Percentiles rank a stretch among this genome's conserved stretches.
phyloP scores from a whole-genome alignment of 2,329 filamentous ascomycete species.

The Scedosporium apiospermum region DNA sequence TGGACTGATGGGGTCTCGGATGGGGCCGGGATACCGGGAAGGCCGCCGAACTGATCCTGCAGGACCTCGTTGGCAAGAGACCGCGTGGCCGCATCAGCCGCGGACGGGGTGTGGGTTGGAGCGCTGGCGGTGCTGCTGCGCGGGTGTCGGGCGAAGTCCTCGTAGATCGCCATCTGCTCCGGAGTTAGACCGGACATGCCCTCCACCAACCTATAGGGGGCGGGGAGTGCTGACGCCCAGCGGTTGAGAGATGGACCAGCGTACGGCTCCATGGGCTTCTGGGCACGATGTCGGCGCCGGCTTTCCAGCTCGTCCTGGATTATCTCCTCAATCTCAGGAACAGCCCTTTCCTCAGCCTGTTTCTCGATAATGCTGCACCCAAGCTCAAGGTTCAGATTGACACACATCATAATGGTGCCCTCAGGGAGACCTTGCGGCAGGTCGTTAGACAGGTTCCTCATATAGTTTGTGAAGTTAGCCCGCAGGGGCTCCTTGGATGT shows the following conservation, averaged over 20 bases:
- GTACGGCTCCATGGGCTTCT: conserved; percentile 75
- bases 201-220: conserved; percentile 81
- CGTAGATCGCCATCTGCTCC: conserved; percentile 91
- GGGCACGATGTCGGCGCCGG: conserved; percentile 64
- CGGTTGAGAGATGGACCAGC: conserved; percentile 73
- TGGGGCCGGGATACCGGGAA: conserved; percentile 49
- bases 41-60: conserved; percentile 48
- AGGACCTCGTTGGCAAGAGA: conserved; percentile 55
- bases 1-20: conserved; percentile 49
- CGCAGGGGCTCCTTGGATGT: conserved; percentile 95
- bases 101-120: conserved; percentile 44
- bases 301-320: conserved; percentile 72
- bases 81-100: conserved; percentile 47
- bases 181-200: conserved; percentile 63
- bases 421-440: conserved; percentile 80
- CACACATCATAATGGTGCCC: conserved; percentile 94
- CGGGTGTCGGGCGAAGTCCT: conserved; percentile 85
- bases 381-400: conserved; percentile 92
- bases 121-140: conserved; percentile 50
- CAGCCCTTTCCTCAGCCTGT: conserved; percentile 84
- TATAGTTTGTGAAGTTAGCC: conserved; percentile 95
- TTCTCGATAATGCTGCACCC: conserved; percentile 93
- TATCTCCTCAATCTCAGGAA: conserved; percentile 91
- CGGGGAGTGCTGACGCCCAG: conserved; percentile 89
- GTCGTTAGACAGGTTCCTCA: conserved; percentile 59